These are phyloP conservation scores for Yueomyces sinensis DNA, from an alignment of 805 yeast genomes.

Conservation along the genomic window DNA sequence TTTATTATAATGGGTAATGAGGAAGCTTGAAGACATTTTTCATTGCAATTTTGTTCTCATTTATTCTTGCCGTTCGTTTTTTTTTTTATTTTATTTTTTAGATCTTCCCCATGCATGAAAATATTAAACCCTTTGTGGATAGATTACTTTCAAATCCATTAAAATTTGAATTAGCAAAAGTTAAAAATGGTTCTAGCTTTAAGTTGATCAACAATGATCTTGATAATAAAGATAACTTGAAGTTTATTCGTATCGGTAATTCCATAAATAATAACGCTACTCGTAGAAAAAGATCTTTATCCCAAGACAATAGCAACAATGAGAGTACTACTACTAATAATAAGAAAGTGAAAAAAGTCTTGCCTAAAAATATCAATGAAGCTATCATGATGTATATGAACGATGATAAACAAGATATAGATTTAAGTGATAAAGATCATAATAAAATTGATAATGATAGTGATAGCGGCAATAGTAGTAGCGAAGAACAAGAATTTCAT, in stretches of 20 bases:
- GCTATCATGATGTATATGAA: constrained; percentile 27
- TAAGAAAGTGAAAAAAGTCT: constrained; percentile 28
- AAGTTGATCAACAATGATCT: too few relatives aligned
- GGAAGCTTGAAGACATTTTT: too few relatives aligned
- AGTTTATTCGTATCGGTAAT: neutral
- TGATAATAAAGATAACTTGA: neutral
- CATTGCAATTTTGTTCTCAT: too few relatives aligned
- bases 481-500: constrained; percentile 11
- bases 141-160: constrained; percentile 49
- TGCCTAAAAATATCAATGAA: constrained; percentile 38
- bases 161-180: constrained; percentile 31
- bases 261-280: too few relatives aligned
- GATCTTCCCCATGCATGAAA: constrained; percentile 19
- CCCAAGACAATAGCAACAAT: neutral
- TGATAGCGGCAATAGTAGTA: neutral
- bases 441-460: neutral
- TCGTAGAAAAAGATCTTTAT: neutral
- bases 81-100: too few relatives aligned
- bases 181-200: neutral
- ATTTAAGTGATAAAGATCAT: constrained; percentile 6
- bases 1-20: too few relatives aligned
- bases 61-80: too few relatives aligned
- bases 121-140: constrained; percentile 41
- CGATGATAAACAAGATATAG: neutral
- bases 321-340: neutral